Conservation (phyloP, 2,329 filamentous ascomycete genomes). For the Sarocladium kiliense region DNA sequence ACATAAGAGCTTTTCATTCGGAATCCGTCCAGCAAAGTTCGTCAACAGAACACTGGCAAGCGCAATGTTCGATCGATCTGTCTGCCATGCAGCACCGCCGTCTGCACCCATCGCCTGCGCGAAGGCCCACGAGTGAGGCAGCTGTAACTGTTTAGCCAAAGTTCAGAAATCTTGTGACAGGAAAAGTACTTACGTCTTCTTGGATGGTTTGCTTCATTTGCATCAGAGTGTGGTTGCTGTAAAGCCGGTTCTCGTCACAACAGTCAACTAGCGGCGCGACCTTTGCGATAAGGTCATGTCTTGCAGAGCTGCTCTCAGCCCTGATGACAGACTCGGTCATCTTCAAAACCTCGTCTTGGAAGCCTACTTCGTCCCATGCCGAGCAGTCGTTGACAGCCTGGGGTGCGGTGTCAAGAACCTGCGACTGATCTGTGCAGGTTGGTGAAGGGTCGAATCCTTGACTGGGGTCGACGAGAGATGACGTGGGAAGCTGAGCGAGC, state of each 20-base stretch:
- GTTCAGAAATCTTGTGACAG: neutral
- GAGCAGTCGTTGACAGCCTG: constrained; percentile 16
- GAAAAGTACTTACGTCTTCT: constrained; percentile 17
- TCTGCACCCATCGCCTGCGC: constrained; percentile 18
- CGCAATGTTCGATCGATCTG: constrained; percentile 19
- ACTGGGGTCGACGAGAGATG: neutral
- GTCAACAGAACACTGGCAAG: constrained; percentile 20
- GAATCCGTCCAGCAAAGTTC: constrained; percentile 19
- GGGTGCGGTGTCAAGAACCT: neutral
- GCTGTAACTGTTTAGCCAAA: neutral
- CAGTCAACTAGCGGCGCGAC: constrained; percentile 8
- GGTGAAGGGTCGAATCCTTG: neutral
- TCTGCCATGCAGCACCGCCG: constrained; percentile 13
- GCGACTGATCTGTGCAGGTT: neutral
- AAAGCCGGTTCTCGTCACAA: neutral
- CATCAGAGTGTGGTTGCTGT: neutral
- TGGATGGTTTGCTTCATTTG: constrained; percentile 18
- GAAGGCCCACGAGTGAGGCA: constrained; percentile 20
- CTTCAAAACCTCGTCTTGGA: constrained; percentile 19
- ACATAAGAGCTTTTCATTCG: constrained; percentile 19
- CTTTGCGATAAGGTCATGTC: constrained; percentile 12
- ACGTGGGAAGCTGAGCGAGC: neutral
- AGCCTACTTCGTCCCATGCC: constrained; percentile 20
- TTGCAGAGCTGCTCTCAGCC: constrained; percentile 8
- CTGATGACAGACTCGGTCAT: constrained; percentile 13